Evolutionary conservation across 352 stramenopile genomes (phyloP).

Genomic region (Phytophthora hybrid): DNA sequence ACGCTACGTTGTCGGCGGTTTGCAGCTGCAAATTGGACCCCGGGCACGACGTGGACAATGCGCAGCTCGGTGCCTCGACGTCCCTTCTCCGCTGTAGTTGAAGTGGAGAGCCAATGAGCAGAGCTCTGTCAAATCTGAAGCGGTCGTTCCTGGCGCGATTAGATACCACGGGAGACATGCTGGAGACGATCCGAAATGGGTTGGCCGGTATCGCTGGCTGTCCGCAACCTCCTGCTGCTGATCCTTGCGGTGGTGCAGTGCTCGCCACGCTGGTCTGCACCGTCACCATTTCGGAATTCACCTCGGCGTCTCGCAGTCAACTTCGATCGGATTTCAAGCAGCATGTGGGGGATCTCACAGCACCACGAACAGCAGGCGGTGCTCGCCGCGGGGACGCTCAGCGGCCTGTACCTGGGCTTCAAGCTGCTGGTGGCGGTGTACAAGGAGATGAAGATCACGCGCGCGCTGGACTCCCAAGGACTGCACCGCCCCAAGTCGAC

Average conservation of each 20-base stretch:
- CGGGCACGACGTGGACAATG: constrained; percentile 18
- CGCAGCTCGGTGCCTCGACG: constrained; percentile 8
- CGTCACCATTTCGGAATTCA: constrained; percentile 26
- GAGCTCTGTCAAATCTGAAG: constrained; percentile 17
- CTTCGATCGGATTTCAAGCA: constrained; percentile 9
- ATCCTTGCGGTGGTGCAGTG: constrained; percentile 25
- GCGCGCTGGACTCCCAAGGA: constrained; percentile 39
- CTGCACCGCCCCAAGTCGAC: constrained; percentile 44
- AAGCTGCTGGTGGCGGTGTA: constrained; percentile 39
- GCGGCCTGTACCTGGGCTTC: constrained; percentile 37
- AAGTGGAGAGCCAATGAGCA: constrained; percentile 26
- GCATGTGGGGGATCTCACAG: constrained; percentile 37
- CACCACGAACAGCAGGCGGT: constrained; percentile 35
- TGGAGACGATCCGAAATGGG: constrained; percentile 16
- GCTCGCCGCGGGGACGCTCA: constrained; percentile 25
- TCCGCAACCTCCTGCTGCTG: not conserved
- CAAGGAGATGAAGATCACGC: constrained; percentile 41
- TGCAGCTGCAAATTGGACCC: constrained; percentile 16
- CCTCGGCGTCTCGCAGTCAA: constrained; percentile 7
- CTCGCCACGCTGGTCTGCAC: not conserved
- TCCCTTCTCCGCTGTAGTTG: constrained; percentile 15
- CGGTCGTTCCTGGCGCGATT: constrained; percentile 21
- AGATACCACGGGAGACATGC: constrained; percentile 15
- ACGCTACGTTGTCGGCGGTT: constrained; percentile 10
- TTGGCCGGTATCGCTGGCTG: not conserved